A percentile compares a stretch with the other conserved stretches of the same genome.
These are phyloP conservation scores for Oryza glaberrima DNA, from an alignment of 176 grass and related monocot species.

Conservation along the genomic window DNA sequence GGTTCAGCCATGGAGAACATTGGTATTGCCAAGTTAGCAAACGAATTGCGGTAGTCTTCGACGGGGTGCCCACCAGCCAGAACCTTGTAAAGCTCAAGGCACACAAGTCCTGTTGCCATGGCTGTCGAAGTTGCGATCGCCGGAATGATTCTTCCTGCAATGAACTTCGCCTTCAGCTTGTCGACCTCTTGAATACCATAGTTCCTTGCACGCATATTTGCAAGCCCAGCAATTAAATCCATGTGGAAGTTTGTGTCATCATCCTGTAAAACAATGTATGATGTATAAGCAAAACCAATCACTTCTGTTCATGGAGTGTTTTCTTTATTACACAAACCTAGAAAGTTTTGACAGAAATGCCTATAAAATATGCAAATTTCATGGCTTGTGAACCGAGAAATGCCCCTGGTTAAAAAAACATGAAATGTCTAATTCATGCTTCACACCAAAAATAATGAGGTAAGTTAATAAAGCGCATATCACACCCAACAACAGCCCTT, in stretches of 20 bases:
- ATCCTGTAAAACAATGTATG: constrained; percentile 53
- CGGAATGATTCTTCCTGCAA: constrained; percentile 81
- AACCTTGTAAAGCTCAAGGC: constrained; percentile 93
- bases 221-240: constrained; percentile 78
- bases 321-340: neutral
- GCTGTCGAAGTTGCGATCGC: constrained; percentile 76
- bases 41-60: constrained; percentile 78
- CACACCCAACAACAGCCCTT: neutral
- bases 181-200: constrained; percentile 75
- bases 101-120: constrained; percentile 86
- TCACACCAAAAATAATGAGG: constrained; percentile 4
- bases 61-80: constrained; percentile 61
- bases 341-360: constrained; percentile 4
- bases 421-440: neutral
- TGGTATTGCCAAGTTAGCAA: constrained; percentile 72
- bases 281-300: constrained; percentile 25
- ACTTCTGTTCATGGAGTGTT: constrained; percentile 26
- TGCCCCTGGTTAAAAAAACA: neutral
- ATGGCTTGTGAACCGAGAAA: neutral
- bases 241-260: constrained; percentile 85
- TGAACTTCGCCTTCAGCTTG: constrained; percentile 80
- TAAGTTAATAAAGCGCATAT: neutral
- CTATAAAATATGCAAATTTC: neutral
- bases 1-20: constrained; percentile 72
- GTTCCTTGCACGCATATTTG: constrained; percentile 89